These are phyloP conservation scores for Talaromyces albobiverticillius DNA, from an alignment of 2,329 filamentous ascomycete genomes.

Conservation along the genomic window DNA sequence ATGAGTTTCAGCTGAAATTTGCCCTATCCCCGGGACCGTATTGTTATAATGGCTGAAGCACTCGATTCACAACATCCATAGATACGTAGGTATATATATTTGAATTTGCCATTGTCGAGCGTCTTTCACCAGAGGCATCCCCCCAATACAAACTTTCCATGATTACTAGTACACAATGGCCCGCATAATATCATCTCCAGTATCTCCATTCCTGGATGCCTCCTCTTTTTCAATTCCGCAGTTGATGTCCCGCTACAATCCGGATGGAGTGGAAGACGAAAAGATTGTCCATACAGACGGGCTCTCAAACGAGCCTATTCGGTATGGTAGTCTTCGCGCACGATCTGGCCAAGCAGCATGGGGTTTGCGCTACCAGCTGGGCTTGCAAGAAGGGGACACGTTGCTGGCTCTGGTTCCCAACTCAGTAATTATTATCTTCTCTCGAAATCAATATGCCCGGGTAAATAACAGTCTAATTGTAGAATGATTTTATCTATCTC, in stretches of 20 bases:
- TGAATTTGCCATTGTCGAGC: no score
- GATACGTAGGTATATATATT: no score
- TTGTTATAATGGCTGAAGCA: no score
- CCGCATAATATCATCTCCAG: no score
- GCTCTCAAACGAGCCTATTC: slow-evolving; percentile 22
- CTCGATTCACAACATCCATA: no score
- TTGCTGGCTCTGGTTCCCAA: slow-evolving; percentile 24
- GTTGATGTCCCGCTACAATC: slow-evolving; percentile 25
- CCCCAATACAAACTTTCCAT: no score
- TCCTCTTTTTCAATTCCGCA: slow-evolving; percentile 23
- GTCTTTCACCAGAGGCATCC: no score
- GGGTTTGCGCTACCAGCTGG: slow-evolving; percentile 22
- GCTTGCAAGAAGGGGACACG: slow-evolving; percentile 20
- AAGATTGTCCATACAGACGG: slow-evolving; percentile 26
- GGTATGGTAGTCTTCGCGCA: slow-evolving; percentile 25
- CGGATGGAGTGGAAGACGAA: slow-evolving; percentile 20
- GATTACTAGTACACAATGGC: no score
- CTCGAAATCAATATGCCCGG: background rate
- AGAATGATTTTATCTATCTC: slow-evolving; percentile 25
- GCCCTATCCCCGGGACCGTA: no score
- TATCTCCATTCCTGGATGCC: no score
- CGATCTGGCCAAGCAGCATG: slow-evolving; percentile 22
- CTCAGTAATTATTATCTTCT: slow-evolving; percentile 18
- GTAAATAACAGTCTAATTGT: slow-evolving; percentile 2
- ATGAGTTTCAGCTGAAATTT: no score